phyloP scores from a whole-genome alignment of 768 basidiomycete genomes.

The Naganishia vaughanmartiniae region DNA sequence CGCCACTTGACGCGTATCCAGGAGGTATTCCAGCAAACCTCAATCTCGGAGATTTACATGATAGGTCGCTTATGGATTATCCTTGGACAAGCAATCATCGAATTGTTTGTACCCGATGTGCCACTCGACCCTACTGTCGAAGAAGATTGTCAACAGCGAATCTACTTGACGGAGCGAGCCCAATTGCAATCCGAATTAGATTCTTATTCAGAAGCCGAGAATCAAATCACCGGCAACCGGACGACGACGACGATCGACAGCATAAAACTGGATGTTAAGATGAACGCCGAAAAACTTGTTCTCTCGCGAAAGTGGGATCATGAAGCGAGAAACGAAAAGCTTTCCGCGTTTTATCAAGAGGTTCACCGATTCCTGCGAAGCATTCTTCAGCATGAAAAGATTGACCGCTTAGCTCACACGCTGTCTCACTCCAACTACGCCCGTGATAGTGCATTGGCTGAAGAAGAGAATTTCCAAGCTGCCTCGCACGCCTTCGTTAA shows the following conservation, averaged over 20 bases:
- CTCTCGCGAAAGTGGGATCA: constrained; percentile 1
- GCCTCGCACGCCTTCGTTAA: constrained; percentile 74
- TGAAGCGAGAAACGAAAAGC: constrained; percentile 22
- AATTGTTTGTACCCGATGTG: constrained; percentile 74
- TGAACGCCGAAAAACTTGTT: not conserved
- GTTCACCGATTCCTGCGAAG: constrained; percentile 67
- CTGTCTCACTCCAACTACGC: constrained; percentile 32
- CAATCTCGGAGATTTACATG: constrained; percentile 1
- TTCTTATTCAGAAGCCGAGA: constrained; percentile 62
- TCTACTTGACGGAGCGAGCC: constrained; percentile 54
- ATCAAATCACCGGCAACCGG: constrained; percentile 60
- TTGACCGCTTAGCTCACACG: constrained; percentile 56
- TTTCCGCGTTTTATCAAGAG: constrained; percentile 57
- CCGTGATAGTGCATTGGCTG: constrained; percentile 46
- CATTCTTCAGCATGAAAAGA: constrained; percentile 58
- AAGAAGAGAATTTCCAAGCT: constrained; percentile 72
- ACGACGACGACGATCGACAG: constrained; percentile 58
- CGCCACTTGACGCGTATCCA: not conserved
- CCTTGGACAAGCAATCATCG: constrained; percentile 56
- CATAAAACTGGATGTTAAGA: constrained; percentile 49
- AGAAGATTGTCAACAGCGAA: constrained; percentile 46
- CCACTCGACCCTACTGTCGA: constrained; percentile 83
- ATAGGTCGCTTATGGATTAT: constrained; percentile 4
- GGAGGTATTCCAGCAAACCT: not conserved
- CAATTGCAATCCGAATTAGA: constrained; percentile 57